Evolutionary conservation across 2,329 filamentous ascomycete genomes (phyloP).

Genomic region (Hymenoscyphus repandus): DNA sequence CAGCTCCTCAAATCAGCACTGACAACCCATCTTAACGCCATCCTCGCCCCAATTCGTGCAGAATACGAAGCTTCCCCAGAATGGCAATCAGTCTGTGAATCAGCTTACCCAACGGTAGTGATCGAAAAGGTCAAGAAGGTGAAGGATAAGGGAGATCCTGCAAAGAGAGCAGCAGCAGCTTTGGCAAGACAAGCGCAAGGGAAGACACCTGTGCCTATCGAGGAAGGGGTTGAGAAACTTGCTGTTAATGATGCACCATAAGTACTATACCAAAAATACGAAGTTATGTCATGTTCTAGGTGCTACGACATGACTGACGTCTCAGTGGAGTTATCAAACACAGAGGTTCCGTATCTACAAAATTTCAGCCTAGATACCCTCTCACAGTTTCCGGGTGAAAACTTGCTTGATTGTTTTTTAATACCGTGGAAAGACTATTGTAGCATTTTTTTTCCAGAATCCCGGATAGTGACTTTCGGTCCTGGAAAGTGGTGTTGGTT

Average conservation of each 20-base stretch:
- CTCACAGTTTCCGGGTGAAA: no score
- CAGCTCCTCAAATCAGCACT: conserved; percentile 86
- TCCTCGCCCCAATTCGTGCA: conserved; percentile 72
- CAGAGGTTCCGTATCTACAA: no score
- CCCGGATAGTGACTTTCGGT: no score
- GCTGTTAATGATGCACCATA: conserved; percentile 22
- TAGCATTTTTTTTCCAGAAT: no score
- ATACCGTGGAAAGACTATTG: no score
- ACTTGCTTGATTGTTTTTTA: no score
- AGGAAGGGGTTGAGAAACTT: conserved; percentile 19
- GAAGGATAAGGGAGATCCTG: conserved; percentile 33
- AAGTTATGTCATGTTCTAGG: neutral
- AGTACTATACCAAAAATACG: neutral
- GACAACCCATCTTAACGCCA: conserved; percentile 62
- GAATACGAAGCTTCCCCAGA: conserved; percentile 66
- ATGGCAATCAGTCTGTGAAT: conserved; percentile 72
- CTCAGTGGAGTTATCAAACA: no score
- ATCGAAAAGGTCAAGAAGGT: conserved; percentile 65
- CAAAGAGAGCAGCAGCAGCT: conserved; percentile 27
- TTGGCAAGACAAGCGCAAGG: conserved; percentile 25
- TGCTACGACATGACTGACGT: neutral
- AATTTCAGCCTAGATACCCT: no score
- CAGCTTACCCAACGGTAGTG: conserved; percentile 81
- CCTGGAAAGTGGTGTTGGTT: neutral
- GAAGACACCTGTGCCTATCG: conserved; percentile 22